Evolutionary conservation across 306 rosid species (phyloP).

Genomic region (Rosa rugosa): DNA sequence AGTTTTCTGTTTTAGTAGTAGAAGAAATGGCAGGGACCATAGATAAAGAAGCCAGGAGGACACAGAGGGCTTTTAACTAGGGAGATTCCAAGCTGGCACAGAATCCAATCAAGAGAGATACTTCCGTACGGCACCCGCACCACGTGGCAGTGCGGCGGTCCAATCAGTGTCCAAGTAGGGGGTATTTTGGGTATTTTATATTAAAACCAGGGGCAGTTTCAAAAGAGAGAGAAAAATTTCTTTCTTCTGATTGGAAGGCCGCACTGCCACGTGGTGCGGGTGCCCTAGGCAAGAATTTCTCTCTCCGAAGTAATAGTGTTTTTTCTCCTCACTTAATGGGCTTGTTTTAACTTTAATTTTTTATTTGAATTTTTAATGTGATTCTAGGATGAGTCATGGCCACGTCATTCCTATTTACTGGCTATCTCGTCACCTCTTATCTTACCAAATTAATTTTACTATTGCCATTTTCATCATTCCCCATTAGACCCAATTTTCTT

Average conservation of each 20-base stretch:
- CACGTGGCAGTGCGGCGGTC: too few relatives aligned
- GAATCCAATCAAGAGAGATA: too few relatives aligned
- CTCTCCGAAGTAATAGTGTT: constrained; percentile 19
- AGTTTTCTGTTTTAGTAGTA: constrained; percentile 1
- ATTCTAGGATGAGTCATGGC: neutral
- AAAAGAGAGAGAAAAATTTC: too few relatives aligned
- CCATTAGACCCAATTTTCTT: neutral
- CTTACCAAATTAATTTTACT: neutral
- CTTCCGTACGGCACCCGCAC: too few relatives aligned
- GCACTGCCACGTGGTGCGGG: too few relatives aligned
- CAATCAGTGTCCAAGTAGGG: too few relatives aligned
- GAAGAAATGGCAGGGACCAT: neutral
- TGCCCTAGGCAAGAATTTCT: too few relatives aligned
- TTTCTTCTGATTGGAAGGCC: too few relatives aligned
- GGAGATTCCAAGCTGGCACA: constrained; percentile 32
- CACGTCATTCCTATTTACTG: neutral
- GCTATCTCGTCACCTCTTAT: neutral
- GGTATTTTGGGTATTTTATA: too few relatives aligned
- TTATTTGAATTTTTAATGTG: neutral
- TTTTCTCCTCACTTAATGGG: constrained; percentile 26
- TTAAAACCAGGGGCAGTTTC: too few relatives aligned
- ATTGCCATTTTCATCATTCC: neutral
- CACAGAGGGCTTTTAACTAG: neutral
- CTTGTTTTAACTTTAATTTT: neutral
- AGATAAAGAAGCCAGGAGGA: neutral